Evolutionary conservation across 192 early-diverging fungal genomes (phyloP).

Genomic region (Backusella mclennaniae): DNA sequence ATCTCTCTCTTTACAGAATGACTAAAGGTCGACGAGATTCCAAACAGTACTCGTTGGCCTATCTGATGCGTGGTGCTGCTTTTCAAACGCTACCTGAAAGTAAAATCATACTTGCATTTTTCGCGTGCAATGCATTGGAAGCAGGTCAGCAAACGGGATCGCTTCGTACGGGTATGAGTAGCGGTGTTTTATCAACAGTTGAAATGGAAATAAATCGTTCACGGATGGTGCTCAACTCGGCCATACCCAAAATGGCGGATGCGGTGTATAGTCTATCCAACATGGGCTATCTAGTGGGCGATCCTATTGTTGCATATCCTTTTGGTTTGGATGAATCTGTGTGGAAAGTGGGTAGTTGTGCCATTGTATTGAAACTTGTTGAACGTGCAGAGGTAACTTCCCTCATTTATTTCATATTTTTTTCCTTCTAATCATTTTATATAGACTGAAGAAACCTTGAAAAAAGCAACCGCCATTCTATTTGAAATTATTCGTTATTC

Average conservation of each 20-base stretch:
- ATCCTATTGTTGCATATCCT: constrained; percentile 55
- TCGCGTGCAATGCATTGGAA: constrained; percentile 47
- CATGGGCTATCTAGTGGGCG: constrained; percentile 43
- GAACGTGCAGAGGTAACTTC: constrained; percentile 53
- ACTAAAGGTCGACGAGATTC: constrained; percentile 24
- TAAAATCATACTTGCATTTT: constrained; percentile 59
- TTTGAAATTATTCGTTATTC: constrained; percentile 59
- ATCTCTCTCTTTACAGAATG: constrained; percentile 42
- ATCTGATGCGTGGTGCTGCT: constrained; percentile 50
- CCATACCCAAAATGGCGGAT: constrained; percentile 51
- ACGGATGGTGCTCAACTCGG: constrained; percentile 44
- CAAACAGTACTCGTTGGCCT: constrained; percentile 47
- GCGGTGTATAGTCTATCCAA: constrained; percentile 36
- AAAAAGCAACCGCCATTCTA: constrained; percentile 51
- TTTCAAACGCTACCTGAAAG: constrained; percentile 53
- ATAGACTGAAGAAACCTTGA: constrained; percentile 49
- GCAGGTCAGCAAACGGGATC: constrained; percentile 31
- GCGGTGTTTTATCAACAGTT: neutral
- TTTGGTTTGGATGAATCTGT: constrained; percentile 60
- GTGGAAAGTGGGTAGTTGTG: constrained; percentile 76
- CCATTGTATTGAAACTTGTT: constrained; percentile 59
- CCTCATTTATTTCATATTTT: no score
- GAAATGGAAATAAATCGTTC: neutral
- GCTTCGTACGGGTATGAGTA: constrained; percentile 20
- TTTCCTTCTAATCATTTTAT: neutral